Conservation (phyloP, 2,329 filamentous ascomycete genomes). For the Cladosporium halotolerans region DNA sequence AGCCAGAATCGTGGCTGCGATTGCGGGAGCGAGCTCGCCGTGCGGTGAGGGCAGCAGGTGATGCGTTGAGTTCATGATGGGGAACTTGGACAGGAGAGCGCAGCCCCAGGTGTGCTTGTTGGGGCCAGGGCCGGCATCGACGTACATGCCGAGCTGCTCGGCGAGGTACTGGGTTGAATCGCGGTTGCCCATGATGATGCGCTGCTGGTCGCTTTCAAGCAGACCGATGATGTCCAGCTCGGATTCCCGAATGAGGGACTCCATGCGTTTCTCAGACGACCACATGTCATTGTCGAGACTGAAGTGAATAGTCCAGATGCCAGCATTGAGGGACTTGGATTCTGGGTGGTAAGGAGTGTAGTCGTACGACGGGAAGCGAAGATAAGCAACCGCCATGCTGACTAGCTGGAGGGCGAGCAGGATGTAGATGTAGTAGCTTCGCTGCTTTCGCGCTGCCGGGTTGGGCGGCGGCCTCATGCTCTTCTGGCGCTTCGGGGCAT, state of each 20-base stretch:
- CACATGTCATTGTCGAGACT: conserved; percentile 98
- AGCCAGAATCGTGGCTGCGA: conserved; percentile 90
- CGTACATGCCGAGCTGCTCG: conserved; percentile 97
- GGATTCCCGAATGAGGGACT: conserved; percentile 65
- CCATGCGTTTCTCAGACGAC: conserved; percentile 88
- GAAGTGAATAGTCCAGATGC: conserved; percentile 99
- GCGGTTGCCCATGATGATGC: conserved; percentile 99
- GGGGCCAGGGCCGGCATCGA: conserved; percentile 91
- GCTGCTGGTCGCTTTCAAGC: conserved; percentile 85
- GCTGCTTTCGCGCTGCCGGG: conserved; percentile 46
- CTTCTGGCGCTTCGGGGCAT: conserved; percentile 36
- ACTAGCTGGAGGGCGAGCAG: conserved; percentile 73
- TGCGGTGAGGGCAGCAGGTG: conserved; percentile 90
- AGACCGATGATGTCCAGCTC: conserved; percentile 97
- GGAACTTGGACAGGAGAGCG: conserved; percentile 91
- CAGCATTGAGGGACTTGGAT: conserved; percentile 81
- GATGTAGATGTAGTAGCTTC: conserved; percentile 64
- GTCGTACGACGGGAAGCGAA: conserved; percentile 87
- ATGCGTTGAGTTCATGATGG: conserved; percentile 93
- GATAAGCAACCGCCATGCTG: conserved; percentile 73
- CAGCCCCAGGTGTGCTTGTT: conserved; percentile 99
- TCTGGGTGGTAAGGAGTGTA: conserved; percentile 85
- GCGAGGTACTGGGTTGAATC: conserved; percentile 93
- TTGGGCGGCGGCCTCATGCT: conserved; percentile 33
- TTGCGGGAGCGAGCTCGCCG: conserved; percentile 89